Conservation (phyloP, 2,329 filamentous ascomycete species). For the Akanthomyces lecanii region DNA sequence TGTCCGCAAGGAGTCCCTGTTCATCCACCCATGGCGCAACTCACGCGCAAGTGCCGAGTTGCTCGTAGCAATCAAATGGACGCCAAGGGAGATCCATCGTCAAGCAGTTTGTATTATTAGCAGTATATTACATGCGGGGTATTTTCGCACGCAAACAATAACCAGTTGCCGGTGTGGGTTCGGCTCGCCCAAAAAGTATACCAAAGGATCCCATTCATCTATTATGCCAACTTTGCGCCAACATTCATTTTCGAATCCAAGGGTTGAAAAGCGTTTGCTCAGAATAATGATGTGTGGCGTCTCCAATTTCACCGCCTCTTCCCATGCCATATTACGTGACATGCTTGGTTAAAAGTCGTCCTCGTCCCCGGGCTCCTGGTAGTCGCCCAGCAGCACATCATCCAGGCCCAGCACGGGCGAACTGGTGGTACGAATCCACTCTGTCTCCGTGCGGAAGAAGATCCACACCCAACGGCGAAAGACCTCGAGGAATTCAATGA, state of each 20-base stretch:
- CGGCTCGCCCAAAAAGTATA: background rate
- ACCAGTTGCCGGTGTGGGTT: background rate
- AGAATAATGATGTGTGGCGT: background rate
- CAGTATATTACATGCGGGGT: background rate
- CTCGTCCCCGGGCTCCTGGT: conserved; percentile 54
- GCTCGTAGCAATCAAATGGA: background rate
- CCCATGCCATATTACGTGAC: background rate
- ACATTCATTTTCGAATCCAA: background rate
- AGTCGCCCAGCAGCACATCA: conserved; percentile 72
- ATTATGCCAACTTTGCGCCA: conserved; percentile 5
- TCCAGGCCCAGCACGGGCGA: conserved; percentile 53
- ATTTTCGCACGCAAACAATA: background rate
- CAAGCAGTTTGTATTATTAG: background rate
- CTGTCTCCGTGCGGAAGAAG: conserved; percentile 90
- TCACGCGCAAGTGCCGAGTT: background rate
- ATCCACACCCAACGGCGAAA: conserved; percentile 93
- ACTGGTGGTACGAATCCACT: conserved; percentile 67
- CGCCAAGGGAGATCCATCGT: background rate
- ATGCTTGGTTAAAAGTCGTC: conserved; percentile 27
- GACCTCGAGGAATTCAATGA: conserved; percentile 83
- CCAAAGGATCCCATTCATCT: background rate
- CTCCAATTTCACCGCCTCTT: background rate
- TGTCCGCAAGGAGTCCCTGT: background rate
- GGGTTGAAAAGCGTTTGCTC: background rate
- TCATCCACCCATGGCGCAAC: background rate